Evolutionary conservation across 768 basidiomycete species (phyloP).

Genomic region (Filobasidium wieringae): DNA sequence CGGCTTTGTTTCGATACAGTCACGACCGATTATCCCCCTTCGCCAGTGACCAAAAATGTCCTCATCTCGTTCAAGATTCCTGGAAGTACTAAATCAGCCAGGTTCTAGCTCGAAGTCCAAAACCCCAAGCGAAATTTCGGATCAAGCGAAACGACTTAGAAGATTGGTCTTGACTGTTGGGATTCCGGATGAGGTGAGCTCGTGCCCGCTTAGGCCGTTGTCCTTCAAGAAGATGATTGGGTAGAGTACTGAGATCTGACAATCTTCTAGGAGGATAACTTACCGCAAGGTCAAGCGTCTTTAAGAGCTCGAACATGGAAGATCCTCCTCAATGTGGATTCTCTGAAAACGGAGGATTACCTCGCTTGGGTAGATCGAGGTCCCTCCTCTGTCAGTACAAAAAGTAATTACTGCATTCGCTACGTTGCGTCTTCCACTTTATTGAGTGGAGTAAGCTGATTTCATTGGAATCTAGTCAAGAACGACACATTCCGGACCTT

Average conservation of each 20-base stretch:
- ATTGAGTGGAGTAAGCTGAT: slow-evolving; percentile 37
- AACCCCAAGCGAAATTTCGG: slow-evolving; percentile 50
- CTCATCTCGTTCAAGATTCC: too few species aligned
- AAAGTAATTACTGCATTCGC: slow-evolving; percentile 27
- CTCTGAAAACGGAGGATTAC: slow-evolving; percentile 55
- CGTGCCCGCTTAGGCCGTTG: too few species aligned
- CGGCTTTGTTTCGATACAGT: not conserved
- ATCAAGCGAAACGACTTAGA: slow-evolving; percentile 71
- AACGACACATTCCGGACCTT: slow-evolving; percentile 96
- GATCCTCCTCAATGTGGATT: slow-evolving; percentile 70
- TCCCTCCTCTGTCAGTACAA: slow-evolving; percentile 33
- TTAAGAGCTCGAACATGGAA: slow-evolving; percentile 61
- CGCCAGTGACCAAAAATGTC: not conserved
- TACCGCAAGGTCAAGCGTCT: slow-evolving; percentile 13
- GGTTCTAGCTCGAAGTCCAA: not conserved
- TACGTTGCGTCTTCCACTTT: slow-evolving; percentile 53
- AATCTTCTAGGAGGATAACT: slow-evolving; percentile 2
- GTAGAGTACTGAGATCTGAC: not conserved
- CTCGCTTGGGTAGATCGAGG: slow-evolving; percentile 32
- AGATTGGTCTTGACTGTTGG: slow-evolving; percentile 82
- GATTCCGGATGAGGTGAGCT: slow-evolving; percentile 63
- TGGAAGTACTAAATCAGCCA: too few species aligned
- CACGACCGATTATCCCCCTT: not conserved
- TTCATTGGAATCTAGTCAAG: slow-evolving; percentile 55
- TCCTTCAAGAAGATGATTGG: not conserved